Evolutionary conservation across 1,284 basidiomycete species (phyloP).

Genomic region (Tilletia indica): DNA sequence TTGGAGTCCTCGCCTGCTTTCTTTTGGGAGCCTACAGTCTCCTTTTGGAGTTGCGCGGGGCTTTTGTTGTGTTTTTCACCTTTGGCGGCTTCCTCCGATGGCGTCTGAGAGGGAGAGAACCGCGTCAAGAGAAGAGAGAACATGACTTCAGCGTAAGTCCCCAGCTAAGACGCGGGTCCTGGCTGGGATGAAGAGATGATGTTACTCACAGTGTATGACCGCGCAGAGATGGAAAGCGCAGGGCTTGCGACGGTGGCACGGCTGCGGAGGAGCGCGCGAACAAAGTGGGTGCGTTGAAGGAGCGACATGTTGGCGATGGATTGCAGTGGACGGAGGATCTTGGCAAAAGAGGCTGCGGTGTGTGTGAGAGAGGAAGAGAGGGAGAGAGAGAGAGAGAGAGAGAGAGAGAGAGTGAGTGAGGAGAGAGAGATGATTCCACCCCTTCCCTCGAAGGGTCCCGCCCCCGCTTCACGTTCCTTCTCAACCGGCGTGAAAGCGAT

Average conservation of each 20-base stretch:
- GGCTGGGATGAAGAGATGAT: background rate
- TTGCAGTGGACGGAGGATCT: too few relatives aligned
- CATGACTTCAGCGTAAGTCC: background rate
- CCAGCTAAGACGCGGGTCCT: background rate
- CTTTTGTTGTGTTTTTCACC: constrained; percentile 35
- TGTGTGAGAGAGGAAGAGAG: background rate
- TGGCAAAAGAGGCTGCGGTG: too few relatives aligned
- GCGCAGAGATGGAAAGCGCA: background rate
- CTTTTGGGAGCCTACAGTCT: constrained; percentile 5
- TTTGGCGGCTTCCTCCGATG: constrained; percentile 39
- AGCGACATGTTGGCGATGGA: constrained; percentile 1
- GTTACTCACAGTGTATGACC: constrained; percentile 3
- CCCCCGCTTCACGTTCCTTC: too few relatives aligned
- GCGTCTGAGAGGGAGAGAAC: constrained; percentile 3
- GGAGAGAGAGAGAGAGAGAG: too few relatives aligned
- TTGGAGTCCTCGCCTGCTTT: background rate
- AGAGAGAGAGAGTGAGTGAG: too few relatives aligned
- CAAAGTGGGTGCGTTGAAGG: background rate
- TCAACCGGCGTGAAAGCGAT: too few relatives aligned
- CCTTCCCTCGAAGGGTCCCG: too few relatives aligned
- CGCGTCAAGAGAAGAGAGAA: background rate
- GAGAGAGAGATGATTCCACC: too few relatives aligned
- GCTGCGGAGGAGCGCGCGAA: constrained; percentile 5
- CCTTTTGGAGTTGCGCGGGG: constrained; percentile 37
- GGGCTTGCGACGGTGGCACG: background rate